phyloP scores from a whole-genome alignment of 495 filamentous ascomycete species.

The Aspergillus egyptiacus region DNA sequence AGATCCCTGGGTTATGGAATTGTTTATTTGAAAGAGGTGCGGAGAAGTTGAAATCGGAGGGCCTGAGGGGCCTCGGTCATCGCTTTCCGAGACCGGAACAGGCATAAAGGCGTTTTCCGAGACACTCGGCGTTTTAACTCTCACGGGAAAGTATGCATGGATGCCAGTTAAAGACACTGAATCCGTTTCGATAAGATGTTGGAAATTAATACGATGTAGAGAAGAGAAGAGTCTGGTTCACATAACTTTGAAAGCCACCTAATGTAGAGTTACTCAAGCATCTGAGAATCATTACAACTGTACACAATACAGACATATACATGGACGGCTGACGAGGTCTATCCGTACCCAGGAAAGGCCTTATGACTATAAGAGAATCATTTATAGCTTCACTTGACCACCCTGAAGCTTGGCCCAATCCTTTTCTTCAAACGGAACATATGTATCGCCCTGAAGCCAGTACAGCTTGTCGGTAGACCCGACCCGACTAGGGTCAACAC shows the following conservation, averaged over 20 bases:
- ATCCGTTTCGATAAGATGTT: too few relatives aligned
- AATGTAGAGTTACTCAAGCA: too few relatives aligned
- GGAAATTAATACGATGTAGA: too few relatives aligned
- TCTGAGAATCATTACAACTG: too few relatives aligned
- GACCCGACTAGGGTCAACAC: constrained; percentile 60
- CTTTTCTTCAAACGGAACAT: constrained; percentile 56
- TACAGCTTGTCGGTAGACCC: constrained; percentile 57
- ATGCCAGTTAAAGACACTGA: too few relatives aligned
- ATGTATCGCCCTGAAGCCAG: constrained; percentile 59
- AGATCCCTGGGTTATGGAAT: neutral
- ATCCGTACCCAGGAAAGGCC: neutral
- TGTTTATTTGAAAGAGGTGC: neutral
- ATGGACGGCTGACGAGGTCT: neutral
- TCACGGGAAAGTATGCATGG: too few relatives aligned
- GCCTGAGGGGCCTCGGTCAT: constrained; percentile 7
- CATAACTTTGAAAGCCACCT: too few relatives aligned
- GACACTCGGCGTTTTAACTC: neutral
- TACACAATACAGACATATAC: neutral
- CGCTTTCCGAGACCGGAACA: constrained; percentile 12
- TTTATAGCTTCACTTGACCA: constrained; percentile 49
- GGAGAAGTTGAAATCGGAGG: neutral
- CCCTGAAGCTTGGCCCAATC: constrained; percentile 65
- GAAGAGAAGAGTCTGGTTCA: too few relatives aligned
- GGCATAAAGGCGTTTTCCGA: constrained; percentile 13
- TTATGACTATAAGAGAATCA: neutral